phyloP scores from a whole-genome alignment of 2,329 filamentous ascomycete species.

The Colletotrichum godetiae region DNA sequence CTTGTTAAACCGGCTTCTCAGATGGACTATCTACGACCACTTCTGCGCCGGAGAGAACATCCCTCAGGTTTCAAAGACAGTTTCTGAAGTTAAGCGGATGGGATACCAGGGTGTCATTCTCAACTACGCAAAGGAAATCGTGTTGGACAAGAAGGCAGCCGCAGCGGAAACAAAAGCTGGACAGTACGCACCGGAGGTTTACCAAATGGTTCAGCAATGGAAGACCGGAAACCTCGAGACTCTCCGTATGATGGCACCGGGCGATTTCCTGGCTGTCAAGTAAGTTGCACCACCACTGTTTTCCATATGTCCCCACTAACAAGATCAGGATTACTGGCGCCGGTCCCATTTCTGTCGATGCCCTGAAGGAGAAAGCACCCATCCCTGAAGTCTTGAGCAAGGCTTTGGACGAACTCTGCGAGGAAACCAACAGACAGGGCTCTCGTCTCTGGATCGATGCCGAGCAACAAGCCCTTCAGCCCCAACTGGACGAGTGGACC shows the following conservation, averaged over 20 bases:
- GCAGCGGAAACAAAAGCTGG: slow-evolving; percentile 58
- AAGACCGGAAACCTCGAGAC: slow-evolving; percentile 79
- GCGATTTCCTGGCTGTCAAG: slow-evolving; percentile 76
- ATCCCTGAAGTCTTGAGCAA: slow-evolving; percentile 73
- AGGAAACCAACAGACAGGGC: slow-evolving; percentile 74
- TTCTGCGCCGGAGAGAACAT: slow-evolving; percentile 88
- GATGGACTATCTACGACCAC: slow-evolving; percentile 88
- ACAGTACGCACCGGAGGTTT: slow-evolving; percentile 42
- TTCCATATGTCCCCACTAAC: not conserved
- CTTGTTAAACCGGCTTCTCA: slow-evolving; percentile 75
- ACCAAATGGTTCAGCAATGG: slow-evolving; percentile 77
- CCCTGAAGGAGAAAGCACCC: slow-evolving; percentile 70
- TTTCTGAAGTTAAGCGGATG: slow-evolving; percentile 74
- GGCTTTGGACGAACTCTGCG: slow-evolving; percentile 81
- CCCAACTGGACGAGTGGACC: slow-evolving; percentile 84
- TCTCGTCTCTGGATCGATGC: slow-evolving; percentile 86
- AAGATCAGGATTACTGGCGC: slow-evolving; percentile 80
- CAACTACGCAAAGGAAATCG: slow-evolving; percentile 85
- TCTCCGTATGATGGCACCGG: slow-evolving; percentile 73
- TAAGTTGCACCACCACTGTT: slow-evolving; percentile 42
- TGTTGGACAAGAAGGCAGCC: slow-evolving; percentile 64
- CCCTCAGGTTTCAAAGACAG: slow-evolving; percentile 74
- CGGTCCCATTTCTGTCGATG: slow-evolving; percentile 76
- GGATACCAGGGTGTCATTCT: slow-evolving; percentile 89
- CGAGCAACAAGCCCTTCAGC: slow-evolving; percentile 83